Evolutionary conservation across 371 early-diverging fungal species (phyloP), one percentile per base, ranked within the genome.

Genomic region (Apophysomyces sp.): DNA sequence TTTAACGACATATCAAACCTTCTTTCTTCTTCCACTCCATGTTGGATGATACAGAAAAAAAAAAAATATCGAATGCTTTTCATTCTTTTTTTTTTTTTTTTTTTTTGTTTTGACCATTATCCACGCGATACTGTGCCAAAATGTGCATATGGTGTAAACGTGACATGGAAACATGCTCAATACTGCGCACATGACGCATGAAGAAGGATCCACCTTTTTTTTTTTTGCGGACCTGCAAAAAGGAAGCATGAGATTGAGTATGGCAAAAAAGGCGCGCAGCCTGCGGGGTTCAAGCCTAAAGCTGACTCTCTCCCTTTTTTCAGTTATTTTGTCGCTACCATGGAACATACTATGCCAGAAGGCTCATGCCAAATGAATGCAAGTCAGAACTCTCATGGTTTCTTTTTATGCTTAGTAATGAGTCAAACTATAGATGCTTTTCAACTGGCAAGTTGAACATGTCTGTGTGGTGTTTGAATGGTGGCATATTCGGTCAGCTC

Each of bases 391-490:
- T 8, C 24, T 21, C 21, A 44, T 37, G 3, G 15, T 37, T 3
- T 37, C 11, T 37, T 37, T 11, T 11, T 9, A 11, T 37, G 11
- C 37, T 9, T 37, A 37, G n/a, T 37, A n/a, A 37, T n/a, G 5
- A 13, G 11, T 56, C 27, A 5, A 67, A 63, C 4, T 55, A 52
- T 78, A 89, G 84, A 91, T 91, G 92, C 68, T 86, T 7, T 84
- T 90, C 60, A 91, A 90, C 69, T 91, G 90, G 90, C 73, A 83
- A 58, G 81, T 80, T 9, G 74, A 87, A 56, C 84, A 89, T 69
- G 78, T 89, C 6, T 91, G 92, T 51, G 77, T 91, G 24, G 76
- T 91, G 12, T 88, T 89, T 61, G 79, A 82, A 57, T 88, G 82
- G 64, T 90, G 90, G 91, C 86, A 82, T 54, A 82, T 89, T 58